These are phyloP conservation scores for Colletotrichum nymphaeae DNA, from an alignment of 2,329 filamentous ascomycete genomes.

Conservation along the genomic window DNA sequence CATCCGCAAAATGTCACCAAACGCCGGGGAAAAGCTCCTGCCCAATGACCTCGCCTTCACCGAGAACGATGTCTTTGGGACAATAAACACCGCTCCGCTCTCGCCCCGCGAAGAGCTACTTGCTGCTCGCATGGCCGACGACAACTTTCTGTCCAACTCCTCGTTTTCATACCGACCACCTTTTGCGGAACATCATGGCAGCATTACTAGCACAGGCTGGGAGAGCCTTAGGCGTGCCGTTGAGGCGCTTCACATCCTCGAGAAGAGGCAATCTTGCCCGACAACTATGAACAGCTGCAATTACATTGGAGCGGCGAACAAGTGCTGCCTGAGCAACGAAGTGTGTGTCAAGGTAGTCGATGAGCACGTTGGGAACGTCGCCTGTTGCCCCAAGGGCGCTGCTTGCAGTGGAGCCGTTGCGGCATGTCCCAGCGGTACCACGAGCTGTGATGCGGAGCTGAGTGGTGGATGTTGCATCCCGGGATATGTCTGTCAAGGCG, in stretches of 20 bases:
- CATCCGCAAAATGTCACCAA: conserved; percentile 77
- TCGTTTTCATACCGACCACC: conserved; percentile 57
- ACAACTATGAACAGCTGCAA: conserved; percentile 73
- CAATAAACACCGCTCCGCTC: conserved; percentile 30
- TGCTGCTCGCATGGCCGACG: conserved; percentile 44
- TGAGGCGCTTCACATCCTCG: conserved; percentile 59
- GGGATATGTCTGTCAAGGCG: conserved; percentile 75
- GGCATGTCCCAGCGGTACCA: conserved; percentile 70
- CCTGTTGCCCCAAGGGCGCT: conserved; percentile 77
- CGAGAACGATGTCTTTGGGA: conserved; percentile 27
- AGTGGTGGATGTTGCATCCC: conserved; percentile 83
- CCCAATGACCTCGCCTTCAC: conserved; percentile 71
- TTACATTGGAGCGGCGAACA: conserved; percentile 73
- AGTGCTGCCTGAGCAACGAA: conserved; percentile 77
- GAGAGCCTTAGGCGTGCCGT: conserved; percentile 56
- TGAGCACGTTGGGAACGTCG: conserved; percentile 73
- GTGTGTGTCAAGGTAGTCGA: conserved; percentile 74
- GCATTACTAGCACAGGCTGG: conserved; percentile 39
- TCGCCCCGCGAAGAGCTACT: conserved; percentile 44
- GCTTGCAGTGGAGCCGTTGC: conserved; percentile 73
- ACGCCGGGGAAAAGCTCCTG: conserved; percentile 80
- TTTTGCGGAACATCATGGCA: conserved; percentile 59
- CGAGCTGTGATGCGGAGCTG: conserved; percentile 71
- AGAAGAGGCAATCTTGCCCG: conserved; percentile 75
- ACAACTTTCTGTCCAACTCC: conserved; percentile 30